These are phyloP conservation scores for Scleromitrula shiraiana DNA, from an alignment of 2,329 filamentous ascomycete genomes.

Conservation along the genomic window DNA sequence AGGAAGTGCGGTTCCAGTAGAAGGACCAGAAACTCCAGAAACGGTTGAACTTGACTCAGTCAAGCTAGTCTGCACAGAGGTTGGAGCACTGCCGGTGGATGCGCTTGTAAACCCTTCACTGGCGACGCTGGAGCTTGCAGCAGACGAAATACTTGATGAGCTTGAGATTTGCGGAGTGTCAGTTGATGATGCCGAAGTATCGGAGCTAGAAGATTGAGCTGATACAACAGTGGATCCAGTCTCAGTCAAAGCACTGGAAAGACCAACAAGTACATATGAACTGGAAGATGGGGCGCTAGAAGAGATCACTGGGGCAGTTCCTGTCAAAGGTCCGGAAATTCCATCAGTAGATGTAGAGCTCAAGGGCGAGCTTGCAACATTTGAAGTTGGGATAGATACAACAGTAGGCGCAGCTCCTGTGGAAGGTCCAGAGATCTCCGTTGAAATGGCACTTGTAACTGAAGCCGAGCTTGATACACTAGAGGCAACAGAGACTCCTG, in stretches of 20 bases:
- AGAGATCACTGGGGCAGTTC: not conserved
- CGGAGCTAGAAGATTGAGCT: too few species aligned
- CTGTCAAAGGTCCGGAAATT: conserved; percentile 2
- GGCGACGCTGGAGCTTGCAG: not conserved
- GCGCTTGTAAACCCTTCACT: not conserved
- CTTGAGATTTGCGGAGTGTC: not conserved
- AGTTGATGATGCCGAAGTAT: too few species aligned
- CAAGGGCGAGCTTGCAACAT: not conserved
- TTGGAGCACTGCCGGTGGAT: not conserved
- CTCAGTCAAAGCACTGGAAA: not conserved
- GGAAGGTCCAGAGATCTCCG: not conserved
- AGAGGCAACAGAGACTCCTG: too few species aligned
- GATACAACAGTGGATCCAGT: too few species aligned
- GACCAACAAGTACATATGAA: conserved; percentile 1
- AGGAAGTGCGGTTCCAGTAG: not conserved
- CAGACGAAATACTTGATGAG: not conserved
- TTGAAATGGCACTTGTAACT: not conserved
- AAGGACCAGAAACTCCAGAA: not conserved
- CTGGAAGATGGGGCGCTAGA: not conserved
- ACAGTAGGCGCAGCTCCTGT: not conserved
- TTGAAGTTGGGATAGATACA: not conserved
- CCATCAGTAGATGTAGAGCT: not conserved
- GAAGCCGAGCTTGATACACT: too few species aligned
- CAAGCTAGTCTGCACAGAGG: not conserved
- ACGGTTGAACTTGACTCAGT: not conserved